A percentile compares a stretch with the other conserved stretches of the same genome.
These are phyloP conservation scores for Hemisphaericaspora lyxosophila DNA, from an alignment of 1,139 yeast genomes.

Conservation along the genomic window DNA sequence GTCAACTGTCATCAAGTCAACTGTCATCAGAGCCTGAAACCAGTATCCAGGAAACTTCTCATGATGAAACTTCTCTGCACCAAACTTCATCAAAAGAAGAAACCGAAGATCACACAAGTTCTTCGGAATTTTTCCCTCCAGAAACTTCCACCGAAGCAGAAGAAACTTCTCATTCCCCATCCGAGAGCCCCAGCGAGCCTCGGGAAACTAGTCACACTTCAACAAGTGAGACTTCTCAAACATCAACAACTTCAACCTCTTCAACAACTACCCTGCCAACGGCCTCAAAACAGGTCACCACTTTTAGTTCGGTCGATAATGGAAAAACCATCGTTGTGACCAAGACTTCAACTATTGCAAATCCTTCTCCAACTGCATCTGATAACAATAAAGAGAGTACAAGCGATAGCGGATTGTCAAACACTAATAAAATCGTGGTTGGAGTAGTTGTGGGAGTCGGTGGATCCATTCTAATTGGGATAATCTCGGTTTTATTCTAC, in stretches of 20 bases:
- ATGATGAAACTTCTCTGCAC: neutral
- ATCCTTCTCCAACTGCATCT: constrained; percentile 30
- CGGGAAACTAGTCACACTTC: constrained; percentile 6
- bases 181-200: constrained; percentile 8
- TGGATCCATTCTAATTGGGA: constrained; percentile 42
- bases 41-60: neutral
- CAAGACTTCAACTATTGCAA: constrained; percentile 31
- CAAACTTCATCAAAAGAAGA: neutral
- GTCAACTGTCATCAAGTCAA: constrained; percentile 1
- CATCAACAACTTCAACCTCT: constrained; percentile 9
- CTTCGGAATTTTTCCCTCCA: neutral
- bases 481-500: constrained; percentile 36
- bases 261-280: constrained; percentile 6
- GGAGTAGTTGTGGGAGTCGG: constrained; percentile 56
- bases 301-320: constrained; percentile 33
- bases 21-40: constrained; percentile 1
- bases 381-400: constrained; percentile 15
- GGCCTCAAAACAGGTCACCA: constrained; percentile 23
- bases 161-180: constrained; percentile 1
- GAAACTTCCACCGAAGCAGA: neutral
- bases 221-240: constrained; percentile 6
- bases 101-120: neutral
- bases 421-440: constrained; percentile 47
- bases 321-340: constrained; percentile 44
- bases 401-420: constrained; percentile 33